Conservation (phyloP, 2,329 filamentous ascomycete species). For the Parasarocladium wereldwijsianum region DNA sequence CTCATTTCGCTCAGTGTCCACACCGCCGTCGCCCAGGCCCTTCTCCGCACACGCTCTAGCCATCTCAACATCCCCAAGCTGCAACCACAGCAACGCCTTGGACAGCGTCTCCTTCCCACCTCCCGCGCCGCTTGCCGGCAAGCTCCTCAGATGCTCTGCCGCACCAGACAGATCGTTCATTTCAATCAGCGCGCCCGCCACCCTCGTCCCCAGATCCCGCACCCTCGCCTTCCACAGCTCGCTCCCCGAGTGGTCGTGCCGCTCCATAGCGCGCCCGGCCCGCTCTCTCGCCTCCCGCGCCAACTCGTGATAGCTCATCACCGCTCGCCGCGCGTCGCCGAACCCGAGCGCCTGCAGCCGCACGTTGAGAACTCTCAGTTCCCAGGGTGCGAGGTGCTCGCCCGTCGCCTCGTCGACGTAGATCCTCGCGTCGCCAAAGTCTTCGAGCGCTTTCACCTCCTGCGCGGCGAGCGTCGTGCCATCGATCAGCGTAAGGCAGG, state of each 20-base stretch:
- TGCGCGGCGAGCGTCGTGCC: slow-evolving; percentile 54
- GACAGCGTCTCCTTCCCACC: slow-evolving; percentile 28
- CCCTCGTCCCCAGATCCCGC: slow-evolving; percentile 56
- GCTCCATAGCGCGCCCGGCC: slow-evolving; percentile 30
- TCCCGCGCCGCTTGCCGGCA: slow-evolving; percentile 27
- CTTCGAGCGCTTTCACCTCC: slow-evolving; percentile 49
- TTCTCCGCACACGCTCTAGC: slow-evolving; percentile 40
- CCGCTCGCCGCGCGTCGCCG: slow-evolving; percentile 65
- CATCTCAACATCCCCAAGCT: slow-evolving; percentile 60
- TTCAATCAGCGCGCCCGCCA: slow-evolving; percentile 56
- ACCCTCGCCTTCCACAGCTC: slow-evolving; percentile 59
- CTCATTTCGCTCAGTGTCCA: slow-evolving; percentile 20
- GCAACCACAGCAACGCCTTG: slow-evolving; percentile 57
- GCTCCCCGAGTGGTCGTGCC: slow-evolving; percentile 36
- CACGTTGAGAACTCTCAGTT: slow-evolving; percentile 67
- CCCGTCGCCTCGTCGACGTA: slow-evolving; percentile 41
- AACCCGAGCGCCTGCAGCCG: slow-evolving; percentile 77
- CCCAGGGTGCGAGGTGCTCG: slow-evolving; percentile 69
- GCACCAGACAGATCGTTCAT: slow-evolving; percentile 83
- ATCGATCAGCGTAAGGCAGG: slow-evolving; percentile 68
- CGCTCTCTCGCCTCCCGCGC: slow-evolving; percentile 59
- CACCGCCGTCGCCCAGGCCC: slow-evolving; percentile 5
- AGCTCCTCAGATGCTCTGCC: slow-evolving; percentile 50
- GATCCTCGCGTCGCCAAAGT: slow-evolving; percentile 38
- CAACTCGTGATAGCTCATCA: slow-evolving; percentile 85